phyloP scores from a whole-genome alignment of 371 early-diverging fungal genomes.

The Vairimorpha necatrix region DNA sequence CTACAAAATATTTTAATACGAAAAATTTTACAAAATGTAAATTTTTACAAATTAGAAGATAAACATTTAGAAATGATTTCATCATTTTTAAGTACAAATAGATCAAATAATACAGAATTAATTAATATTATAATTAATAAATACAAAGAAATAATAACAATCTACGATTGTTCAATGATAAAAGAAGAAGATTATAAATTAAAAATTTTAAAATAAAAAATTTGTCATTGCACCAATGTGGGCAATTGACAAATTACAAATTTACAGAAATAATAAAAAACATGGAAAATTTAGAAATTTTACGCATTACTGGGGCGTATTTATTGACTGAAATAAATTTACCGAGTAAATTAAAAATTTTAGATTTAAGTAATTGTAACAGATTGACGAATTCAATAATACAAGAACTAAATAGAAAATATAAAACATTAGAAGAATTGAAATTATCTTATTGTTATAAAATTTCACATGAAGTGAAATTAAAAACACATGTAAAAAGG shows the following conservation, averaged over 20 bases:
- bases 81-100: conserved; percentile 30
- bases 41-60: conserved; percentile 11
- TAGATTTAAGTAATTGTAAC: conserved; percentile 43
- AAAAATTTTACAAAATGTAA: conserved; percentile 12
- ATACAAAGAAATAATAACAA: conserved; percentile 16
- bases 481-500: conserved; percentile 15
- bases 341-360: conserved; percentile 8
- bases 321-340: conserved; percentile 27
- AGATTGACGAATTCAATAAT: conserved; percentile 39
- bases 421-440: conserved; percentile 23
- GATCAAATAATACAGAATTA: conserved; percentile 10
- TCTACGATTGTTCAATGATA: conserved; percentile 47
- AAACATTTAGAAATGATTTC: not conserved
- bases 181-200: conserved; percentile 16
- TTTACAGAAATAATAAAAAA: conserved; percentile 4
- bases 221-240: conserved; percentile 37
- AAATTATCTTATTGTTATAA: conserved; percentile 45
- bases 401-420: conserved; percentile 23
- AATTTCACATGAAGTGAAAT: conserved; percentile 1
- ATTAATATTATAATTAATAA: conserved; percentile 20
- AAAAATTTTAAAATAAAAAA: not conserved
- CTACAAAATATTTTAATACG: not conserved
- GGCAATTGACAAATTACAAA: conserved; percentile 24
- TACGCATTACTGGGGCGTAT: conserved; percentile 38
- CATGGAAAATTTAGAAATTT: conserved; percentile 9